Conservation (phyloP, 345 rosid genomes). For the Raphanus sativus region DNA sequence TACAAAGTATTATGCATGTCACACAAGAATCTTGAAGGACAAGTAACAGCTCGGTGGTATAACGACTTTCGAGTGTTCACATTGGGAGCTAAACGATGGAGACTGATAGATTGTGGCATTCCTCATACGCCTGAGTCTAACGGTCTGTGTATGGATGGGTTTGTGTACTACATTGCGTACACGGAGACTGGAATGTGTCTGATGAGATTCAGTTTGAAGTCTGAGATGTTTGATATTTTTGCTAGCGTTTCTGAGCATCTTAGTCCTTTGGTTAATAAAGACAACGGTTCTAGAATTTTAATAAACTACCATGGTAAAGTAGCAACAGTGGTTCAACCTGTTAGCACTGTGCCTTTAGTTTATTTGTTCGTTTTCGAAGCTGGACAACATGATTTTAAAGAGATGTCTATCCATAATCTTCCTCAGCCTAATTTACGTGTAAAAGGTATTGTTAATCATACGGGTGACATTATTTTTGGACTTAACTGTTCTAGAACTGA, state of each 20-base stretch:
- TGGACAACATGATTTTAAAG: not conserved
- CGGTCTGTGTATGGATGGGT: not conserved
- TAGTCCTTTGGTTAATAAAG: not conserved
- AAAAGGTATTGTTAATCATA: not conserved
- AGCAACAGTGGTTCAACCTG: not conserved
- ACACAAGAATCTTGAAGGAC: no score
- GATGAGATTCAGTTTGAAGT: not conserved
- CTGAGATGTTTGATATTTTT: not conserved
- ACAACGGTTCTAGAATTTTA: not conserved
- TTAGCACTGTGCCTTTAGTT: not conserved
- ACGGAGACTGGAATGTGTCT: not conserved
- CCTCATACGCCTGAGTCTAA: not conserved
- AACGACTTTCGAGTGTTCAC: not conserved
- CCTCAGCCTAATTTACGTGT: not conserved
- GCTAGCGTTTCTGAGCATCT: not conserved
- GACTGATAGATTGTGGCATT: not conserved
- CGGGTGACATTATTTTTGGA: not conserved
- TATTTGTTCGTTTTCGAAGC: not conserved
- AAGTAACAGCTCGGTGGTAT: no score
- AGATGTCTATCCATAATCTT: not conserved
- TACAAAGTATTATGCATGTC: no score
- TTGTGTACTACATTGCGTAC: not conserved
- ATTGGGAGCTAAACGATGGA: not conserved
- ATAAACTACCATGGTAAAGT: not conserved
- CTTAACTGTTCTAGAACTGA: not conserved